Evolutionary conservation across 2,329 filamentous ascomycete species (phyloP).

Genomic region (Sphaerulina vaccinii): DNA sequence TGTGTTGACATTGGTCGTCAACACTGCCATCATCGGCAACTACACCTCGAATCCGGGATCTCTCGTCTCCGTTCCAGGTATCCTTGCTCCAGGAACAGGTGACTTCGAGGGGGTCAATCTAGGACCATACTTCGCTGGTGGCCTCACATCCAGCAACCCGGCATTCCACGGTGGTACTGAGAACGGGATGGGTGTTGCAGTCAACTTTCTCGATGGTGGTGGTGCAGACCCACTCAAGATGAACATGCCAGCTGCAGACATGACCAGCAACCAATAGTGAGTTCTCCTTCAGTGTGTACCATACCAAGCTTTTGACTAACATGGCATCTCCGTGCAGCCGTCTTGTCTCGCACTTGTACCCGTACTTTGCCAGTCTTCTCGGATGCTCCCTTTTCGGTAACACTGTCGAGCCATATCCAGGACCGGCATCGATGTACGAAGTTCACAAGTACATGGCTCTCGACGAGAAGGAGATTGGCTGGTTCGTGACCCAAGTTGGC

Average conservation of each 20-base stretch:
- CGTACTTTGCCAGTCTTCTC: conserved; percentile 60
- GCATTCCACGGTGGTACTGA: conserved; percentile 43
- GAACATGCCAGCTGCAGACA: conserved; percentile 55
- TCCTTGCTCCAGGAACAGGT: conserved; percentile 52
- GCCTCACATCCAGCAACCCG: conserved; percentile 54
- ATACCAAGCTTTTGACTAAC: neutral
- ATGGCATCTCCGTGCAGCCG: conserved; percentile 38
- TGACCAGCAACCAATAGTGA: conserved; percentile 58
- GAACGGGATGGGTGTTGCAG: conserved; percentile 48
- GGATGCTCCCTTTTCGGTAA: conserved; percentile 55
- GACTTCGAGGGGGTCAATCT: conserved; percentile 56
- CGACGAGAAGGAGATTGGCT: conserved; percentile 51
- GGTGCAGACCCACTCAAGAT: conserved; percentile 56
- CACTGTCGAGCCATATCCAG: conserved; percentile 53
- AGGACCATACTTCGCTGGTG: conserved; percentile 59
- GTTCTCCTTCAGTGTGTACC: conserved; percentile 17
- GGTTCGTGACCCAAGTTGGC: conserved; percentile 61
- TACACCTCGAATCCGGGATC: conserved; percentile 9
- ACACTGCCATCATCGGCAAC: conserved; percentile 60
- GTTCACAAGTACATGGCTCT: conserved; percentile 61
- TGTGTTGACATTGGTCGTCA: conserved; percentile 58
- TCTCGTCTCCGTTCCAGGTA: conserved; percentile 47
- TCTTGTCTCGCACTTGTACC: conserved; percentile 61
- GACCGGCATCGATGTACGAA: conserved; percentile 50
- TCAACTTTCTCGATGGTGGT: conserved; percentile 63